Base-by-base conservation (phyloP, 2,329 filamentous ascomycete genomes). In the Colletotrichum neosansevieriae region DNA sequence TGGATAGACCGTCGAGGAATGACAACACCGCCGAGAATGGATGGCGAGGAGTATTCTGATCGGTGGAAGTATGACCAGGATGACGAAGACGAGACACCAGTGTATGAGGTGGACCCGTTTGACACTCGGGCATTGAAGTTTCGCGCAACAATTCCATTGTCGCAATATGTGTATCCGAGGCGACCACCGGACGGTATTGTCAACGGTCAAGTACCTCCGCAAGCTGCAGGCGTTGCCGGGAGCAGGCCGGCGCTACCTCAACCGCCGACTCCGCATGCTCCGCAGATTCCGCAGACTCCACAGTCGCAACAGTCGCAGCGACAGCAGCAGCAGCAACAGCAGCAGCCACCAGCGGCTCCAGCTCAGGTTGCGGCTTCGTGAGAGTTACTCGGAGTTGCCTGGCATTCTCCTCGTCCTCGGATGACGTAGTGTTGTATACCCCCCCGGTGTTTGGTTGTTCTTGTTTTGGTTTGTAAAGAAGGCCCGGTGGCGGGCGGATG, bases 1-100 rank as follows among this genome's bases (percentile, higher is more conserved):
- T 94, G 94, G 87, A 93, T 98, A 72, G 96, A 98, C 80, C 91
- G 94, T 73, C 90, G 92, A 73, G 90, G 91, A 63, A 83, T 94
- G 76, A 86, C 78, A 49, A 86, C 83, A 58, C 81, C 83, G 67
- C 82, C 79, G 76, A 82, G 80, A 77, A 79, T 78, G 75, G 79
- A 85, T 44, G 74, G 77, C 50, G 77, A 79, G 24, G 77, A 84
- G 57, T 80, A 85, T 64, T 82, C 80, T 29, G 92, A 95, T 76
- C 88, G 90, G 70, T 97, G 92, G 87, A 97, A 94, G 80, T 97
- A 93, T 80, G 93, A 97, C 75, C 90, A 91, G 29, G 93, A 97
- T 74, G 93, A 94, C 70, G 93, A 97, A 53, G 92, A 94, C 59
- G 92, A 94, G 65, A 88, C 90, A 63, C 85, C 91, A 24, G 84